phyloP scores from a whole-genome alignment of 2,329 filamentous ascomycete genomes.

The Fusarium sp. region DNA sequence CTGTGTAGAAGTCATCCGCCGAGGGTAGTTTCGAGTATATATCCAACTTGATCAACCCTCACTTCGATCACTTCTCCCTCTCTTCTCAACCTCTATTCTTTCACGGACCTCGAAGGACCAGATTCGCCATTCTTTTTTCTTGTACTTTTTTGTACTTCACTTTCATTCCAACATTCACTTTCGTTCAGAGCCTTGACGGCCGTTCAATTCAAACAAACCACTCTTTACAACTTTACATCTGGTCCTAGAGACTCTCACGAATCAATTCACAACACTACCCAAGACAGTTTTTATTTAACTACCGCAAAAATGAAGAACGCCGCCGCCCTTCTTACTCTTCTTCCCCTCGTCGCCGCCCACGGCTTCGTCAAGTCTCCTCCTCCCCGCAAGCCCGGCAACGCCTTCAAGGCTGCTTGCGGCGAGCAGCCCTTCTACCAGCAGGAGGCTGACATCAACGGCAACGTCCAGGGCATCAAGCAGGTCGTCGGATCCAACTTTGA shows the following conservation, averaged over 20 bases:
- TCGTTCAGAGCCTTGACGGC: constrained; percentile 47
- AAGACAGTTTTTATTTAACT: too few species aligned
- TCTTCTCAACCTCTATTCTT: constrained; percentile 37
- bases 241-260: constrained; percentile 41
- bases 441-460: constrained; percentile 50
- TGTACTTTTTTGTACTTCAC: constrained; percentile 42
- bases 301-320: constrained; percentile 38
- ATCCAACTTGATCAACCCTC: constrained; percentile 29
- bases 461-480: constrained; percentile 50
- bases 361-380: constrained; percentile 55
- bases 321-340: constrained; percentile 37
- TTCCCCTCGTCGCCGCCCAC: constrained; percentile 53
- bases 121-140: constrained; percentile 46
- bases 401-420: constrained; percentile 57
- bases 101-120: constrained; percentile 47
- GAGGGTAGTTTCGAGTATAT: constrained; percentile 28
- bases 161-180: constrained; percentile 40
- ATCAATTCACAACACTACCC: too few species aligned
- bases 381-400: constrained; percentile 54
- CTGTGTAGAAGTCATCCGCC: constrained; percentile 30
- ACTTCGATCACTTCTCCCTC: not conserved
- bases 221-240: constrained; percentile 39
- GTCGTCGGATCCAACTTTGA: constrained; percentile 41
- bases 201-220: constrained; percentile 34
- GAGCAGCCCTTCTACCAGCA: constrained; percentile 50